Percentiles rank a stretch among this genome's conserved stretches.
These are phyloP conservation scores for Volutella citrinella DNA, from an alignment of 2,329 filamentous ascomycete genomes.

Conservation along the genomic window DNA sequence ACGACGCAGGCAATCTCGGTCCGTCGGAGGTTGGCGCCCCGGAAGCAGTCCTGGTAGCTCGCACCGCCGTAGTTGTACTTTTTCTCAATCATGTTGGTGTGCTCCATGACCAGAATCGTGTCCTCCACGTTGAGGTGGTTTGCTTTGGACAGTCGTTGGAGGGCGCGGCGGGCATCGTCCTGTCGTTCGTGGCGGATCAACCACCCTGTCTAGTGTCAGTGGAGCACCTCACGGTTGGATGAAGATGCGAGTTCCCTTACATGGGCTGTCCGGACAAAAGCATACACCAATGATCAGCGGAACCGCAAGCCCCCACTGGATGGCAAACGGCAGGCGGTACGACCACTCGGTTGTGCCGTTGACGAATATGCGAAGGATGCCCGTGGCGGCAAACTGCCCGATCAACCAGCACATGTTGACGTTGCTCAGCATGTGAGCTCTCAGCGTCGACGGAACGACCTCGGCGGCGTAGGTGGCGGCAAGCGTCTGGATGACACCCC, in stretches of 20 bases:
- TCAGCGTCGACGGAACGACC: constrained; percentile 28
- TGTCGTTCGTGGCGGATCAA: constrained; percentile 34
- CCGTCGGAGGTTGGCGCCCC: constrained; percentile 23
- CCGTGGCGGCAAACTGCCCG: constrained; percentile 36
- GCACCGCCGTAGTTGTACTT: constrained; percentile 33
- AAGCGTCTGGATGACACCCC: constrained; percentile 34
- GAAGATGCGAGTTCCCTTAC: constrained; percentile 16
- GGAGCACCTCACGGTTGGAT: no score
- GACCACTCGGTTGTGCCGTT: constrained; percentile 26
- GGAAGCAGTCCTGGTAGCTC: constrained; percentile 17
- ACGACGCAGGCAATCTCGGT: constrained; percentile 27
- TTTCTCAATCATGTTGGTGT: constrained; percentile 42
- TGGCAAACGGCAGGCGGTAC: constrained; percentile 36
- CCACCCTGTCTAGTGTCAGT: no score
- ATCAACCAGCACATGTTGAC: constrained; percentile 42
- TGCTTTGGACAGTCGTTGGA: constrained; percentile 28
- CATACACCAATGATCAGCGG: constrained; percentile 33
- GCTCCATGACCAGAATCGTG: constrained; percentile 39
- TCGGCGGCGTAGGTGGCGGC: constrained; percentile 40
- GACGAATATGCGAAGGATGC: constrained; percentile 32
- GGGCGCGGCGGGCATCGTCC: constrained; percentile 28
- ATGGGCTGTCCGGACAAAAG: constrained; percentile 40
- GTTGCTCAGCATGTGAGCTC: constrained; percentile 35
- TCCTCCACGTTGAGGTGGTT: constrained; percentile 38
- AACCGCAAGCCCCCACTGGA: constrained; percentile 40